These are phyloP conservation scores for Candida pseudoglaebosa DNA, from an alignment of 805 yeast genomes.

Conservation along the genomic window DNA sequence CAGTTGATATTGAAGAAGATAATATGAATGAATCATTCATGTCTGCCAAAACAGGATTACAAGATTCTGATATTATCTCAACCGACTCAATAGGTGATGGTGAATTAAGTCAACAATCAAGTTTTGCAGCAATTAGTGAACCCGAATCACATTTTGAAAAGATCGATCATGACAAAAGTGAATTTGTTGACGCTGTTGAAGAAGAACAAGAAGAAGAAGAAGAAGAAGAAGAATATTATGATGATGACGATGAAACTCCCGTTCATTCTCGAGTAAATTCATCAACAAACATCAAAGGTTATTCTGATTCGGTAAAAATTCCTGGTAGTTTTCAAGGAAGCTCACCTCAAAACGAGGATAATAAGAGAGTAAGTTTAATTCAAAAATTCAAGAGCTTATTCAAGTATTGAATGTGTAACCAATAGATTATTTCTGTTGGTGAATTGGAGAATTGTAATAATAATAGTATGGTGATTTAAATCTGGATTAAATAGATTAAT, in stretches of 20 bases:
- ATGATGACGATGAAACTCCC: constrained; percentile 2
- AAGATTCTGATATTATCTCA: constrained; percentile 2
- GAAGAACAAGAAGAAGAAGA: not conserved
- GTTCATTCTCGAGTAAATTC: constrained; percentile 3
- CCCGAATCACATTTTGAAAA: constrained; percentile 4
- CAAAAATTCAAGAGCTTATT: constrained; percentile 31
- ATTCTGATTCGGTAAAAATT: constrained; percentile 3
- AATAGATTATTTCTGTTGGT: not conserved
- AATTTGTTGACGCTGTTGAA: not conserved
- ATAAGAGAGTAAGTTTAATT: constrained; percentile 23
- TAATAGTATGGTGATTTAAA: too few species aligned
- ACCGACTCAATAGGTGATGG: constrained; percentile 2
- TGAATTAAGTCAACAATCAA: not conserved
- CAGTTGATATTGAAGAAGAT: not conserved
- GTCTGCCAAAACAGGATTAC: constrained; percentile 1
- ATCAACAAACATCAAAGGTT: constrained; percentile 1
- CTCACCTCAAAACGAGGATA: constrained; percentile 5
- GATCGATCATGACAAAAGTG: not conserved
- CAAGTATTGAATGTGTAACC: constrained; percentile 14
- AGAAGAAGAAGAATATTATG: not conserved
- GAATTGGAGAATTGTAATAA: not conserved
- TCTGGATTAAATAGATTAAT: not conserved
- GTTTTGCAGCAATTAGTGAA: constrained; percentile 4
- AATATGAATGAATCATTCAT: constrained; percentile 3
- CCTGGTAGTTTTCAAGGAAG: constrained; percentile 7